Base-by-base conservation (phyloP, 495 filamentous ascomycete species). In the Thermothielavioides terrestris region DNA sequence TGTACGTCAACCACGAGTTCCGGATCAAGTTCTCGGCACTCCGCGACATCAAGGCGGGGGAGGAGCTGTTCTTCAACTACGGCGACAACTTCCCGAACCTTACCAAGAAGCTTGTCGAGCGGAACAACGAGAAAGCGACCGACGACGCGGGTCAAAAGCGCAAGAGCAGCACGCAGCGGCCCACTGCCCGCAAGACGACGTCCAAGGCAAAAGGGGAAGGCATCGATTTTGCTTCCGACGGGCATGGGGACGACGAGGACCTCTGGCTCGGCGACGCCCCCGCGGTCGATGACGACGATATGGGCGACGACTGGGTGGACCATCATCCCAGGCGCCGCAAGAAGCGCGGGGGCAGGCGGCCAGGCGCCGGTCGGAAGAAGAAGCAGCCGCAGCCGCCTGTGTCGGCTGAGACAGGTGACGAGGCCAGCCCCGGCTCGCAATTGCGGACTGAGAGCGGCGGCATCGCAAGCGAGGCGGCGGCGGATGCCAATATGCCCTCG, bases 11-110 rank as follows among this genome's bases (percentile, higher is more conserved):
- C 49, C 74, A 76, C 20, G 78, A 80, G 37, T 78, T 77, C 47
- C 75, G 85, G 12, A 86, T 89, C 58, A 82, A 79, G 26, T 81
- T 89, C 59, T 75, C 71, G 41, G 81, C 84, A 0, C 62, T 72
- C 17, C 61, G 76, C 6, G 72, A 81, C 15, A 77, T 88, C 37
- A 70, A 71, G 31, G 67, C 70, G 1, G 83, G 84, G 14, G 77
- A 84, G 30, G 85, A 89, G 58, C 62, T 89, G 5, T 83, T 85
- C 55, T 88, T 88, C 58, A 73, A 85, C 63, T 86, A 86, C 56
- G 75, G 74, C 34, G 77, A 75, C 53, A 71, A 70, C 22, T 71
- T 73, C 55, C 73, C 70, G 23, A 75, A 75, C 51, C 52, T 75
- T 39, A 72, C 70, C 23, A 71, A 75, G 55, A 72, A 73, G 43